These are phyloP conservation scores for Coelastrella sp. DNA, from an alignment of 139 green algal species.

Conservation along the genomic window DNA sequence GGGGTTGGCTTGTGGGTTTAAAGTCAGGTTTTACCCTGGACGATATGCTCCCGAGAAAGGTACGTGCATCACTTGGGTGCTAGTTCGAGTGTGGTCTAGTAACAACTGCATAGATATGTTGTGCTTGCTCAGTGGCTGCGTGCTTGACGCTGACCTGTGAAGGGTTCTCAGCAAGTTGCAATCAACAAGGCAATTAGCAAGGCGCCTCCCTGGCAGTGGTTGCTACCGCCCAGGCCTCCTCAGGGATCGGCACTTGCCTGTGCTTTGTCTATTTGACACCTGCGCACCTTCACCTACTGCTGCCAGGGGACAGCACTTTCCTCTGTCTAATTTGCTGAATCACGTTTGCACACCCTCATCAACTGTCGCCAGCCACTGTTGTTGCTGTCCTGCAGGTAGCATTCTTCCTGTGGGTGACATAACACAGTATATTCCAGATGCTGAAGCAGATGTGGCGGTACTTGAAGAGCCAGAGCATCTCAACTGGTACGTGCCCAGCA, in stretches of 20 bases:
- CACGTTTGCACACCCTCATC: neutral
- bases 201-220: no score
- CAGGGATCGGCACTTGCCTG: no score
- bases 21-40: conserved; percentile 94
- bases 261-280: no score
- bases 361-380: neutral
- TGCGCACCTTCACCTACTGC: no score
- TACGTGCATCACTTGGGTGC: neutral
- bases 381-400: conserved; percentile 64
- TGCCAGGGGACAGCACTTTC: no score
- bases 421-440: conserved; percentile 93
- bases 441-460: conserved; percentile 96
- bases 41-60: conserved; percentile 87
- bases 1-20: conserved; percentile 92
- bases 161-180: no score
- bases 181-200: no score
- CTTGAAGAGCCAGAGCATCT: conserved; percentile 99
- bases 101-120: no score
- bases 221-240: neutral
- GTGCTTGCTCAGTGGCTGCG: no score
- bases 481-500: conserved; percentile 85
- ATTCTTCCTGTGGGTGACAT: conserved; percentile 99
- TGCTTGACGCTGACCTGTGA: no score
- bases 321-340: no score
- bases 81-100: neutral